Percentiles rank a stretch among this genome's conserved stretches.
phyloP scores from a whole-genome alignment of 257 asterid species.

The Solanum virginianum region DNA sequence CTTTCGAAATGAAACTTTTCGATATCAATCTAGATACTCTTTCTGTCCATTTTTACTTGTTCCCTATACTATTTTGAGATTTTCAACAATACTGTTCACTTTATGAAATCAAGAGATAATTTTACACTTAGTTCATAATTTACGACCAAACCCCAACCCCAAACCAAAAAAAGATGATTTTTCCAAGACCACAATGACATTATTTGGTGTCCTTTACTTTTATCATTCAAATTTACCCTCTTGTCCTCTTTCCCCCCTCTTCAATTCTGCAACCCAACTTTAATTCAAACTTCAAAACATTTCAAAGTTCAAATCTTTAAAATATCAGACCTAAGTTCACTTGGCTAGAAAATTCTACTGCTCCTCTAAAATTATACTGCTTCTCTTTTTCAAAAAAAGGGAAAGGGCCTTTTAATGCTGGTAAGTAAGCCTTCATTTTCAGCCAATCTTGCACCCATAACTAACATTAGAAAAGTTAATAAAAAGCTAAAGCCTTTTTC shows the following conservation, averaged over 20 bases:
- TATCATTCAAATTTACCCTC: conserved; percentile 14
- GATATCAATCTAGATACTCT: neutral
- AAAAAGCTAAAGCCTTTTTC: neutral
- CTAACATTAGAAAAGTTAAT: neutral
- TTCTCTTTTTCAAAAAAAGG: neutral
- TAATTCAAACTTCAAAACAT: conserved; percentile 32
- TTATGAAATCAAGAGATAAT: too few species aligned
- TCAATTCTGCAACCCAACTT: neutral
- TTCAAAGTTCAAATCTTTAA: conserved; percentile 2
- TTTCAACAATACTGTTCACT: too few species aligned
- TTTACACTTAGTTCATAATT: too few species aligned
- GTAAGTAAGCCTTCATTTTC: neutral
- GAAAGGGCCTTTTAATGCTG: neutral
- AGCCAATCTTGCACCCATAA: neutral
- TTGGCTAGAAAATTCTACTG: neutral
- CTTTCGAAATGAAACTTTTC: neutral
- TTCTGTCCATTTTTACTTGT: too few species aligned
- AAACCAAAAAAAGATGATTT: neutral
- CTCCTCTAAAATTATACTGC: neutral
- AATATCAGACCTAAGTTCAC: neutral
- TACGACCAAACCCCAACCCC: too few species aligned
- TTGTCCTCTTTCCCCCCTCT: conserved; percentile 15
- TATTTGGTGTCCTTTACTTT: neutral
- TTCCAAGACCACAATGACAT: neutral
- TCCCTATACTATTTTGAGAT: too few species aligned